Percentiles rank a stretch among this genome's conserved stretches.
phyloP scores from a whole-genome alignment of 139 green algal genomes.

The Coelastrella sp. region DNA sequence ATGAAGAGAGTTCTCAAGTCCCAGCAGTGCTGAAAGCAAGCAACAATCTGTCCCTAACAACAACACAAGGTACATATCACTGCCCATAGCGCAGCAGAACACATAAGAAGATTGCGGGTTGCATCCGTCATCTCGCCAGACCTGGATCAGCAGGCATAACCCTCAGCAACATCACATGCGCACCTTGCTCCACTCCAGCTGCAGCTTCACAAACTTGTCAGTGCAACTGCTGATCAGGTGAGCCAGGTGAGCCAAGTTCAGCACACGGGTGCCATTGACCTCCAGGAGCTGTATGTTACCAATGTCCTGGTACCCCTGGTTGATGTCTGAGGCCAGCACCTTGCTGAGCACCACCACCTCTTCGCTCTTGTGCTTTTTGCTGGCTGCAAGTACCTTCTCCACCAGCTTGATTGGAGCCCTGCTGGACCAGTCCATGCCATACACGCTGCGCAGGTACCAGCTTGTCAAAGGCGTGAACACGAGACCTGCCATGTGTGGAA shows the following conservation, averaged over 20 bases:
- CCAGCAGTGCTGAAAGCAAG: too few relatives aligned
- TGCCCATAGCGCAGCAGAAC: too few relatives aligned
- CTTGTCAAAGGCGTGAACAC: constrained; percentile 76
- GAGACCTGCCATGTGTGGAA: constrained; percentile 50
- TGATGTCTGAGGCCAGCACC: constrained; percentile 73
- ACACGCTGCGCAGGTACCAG: constrained; percentile 64
- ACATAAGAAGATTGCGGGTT: too few relatives aligned
- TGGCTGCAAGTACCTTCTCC: constrained; percentile 58
- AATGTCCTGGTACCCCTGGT: constrained; percentile 81
- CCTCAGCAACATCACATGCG: neutral
- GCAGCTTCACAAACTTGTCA: constrained; percentile 77
- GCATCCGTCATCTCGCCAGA: too few relatives aligned
- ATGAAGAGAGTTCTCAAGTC: too few relatives aligned
- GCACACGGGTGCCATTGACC: constrained; percentile 72
- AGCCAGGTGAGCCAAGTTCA: constrained; percentile 82
- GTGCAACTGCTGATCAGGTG: constrained; percentile 60
- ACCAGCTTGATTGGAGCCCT: constrained; percentile 91
- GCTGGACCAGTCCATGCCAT: constrained; percentile 84
- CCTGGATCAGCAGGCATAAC: too few relatives aligned
- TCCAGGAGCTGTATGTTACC: constrained; percentile 73
- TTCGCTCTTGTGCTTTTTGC: constrained; percentile 46
- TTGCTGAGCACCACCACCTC: constrained; percentile 75
- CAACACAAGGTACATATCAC: too few relatives aligned
- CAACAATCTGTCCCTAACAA: too few relatives aligned
- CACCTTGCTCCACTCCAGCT: constrained; percentile 86